A percentile compares a stretch with the other conserved stretches of the same genome.
These are phyloP conservation scores for Naganishia albida DNA, from an alignment of 1,284 basidiomycete genomes.

Conservation along the genomic window DNA sequence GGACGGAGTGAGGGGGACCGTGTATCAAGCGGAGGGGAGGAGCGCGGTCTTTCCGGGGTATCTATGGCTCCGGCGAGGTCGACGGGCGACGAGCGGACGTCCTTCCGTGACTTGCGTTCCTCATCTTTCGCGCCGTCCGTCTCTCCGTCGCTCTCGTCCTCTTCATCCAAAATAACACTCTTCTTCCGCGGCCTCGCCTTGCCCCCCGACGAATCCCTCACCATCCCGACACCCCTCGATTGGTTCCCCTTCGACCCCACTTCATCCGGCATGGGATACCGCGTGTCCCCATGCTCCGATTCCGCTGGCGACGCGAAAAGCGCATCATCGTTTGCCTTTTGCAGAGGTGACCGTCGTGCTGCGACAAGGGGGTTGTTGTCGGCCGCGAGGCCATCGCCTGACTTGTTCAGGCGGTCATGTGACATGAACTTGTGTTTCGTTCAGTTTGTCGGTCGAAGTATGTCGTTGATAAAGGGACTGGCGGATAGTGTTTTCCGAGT, in stretches of 20 bases:
- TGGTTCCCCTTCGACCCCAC: not conserved
- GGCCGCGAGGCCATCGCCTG: constrained; percentile 16
- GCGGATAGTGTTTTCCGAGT: not conserved
- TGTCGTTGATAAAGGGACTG: not conserved
- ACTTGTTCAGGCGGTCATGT: constrained; percentile 23
- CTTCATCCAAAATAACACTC: constrained; percentile 2
- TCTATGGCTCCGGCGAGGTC: not conserved
- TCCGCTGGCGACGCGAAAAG: too few species aligned
- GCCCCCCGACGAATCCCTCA: not conserved
- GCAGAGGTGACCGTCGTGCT: too few species aligned
- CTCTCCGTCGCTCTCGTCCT: not conserved
- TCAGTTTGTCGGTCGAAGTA: not conserved
- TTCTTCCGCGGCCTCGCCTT: constrained; percentile 15
- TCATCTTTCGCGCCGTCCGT: not conserved
- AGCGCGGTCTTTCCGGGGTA: too few species aligned
- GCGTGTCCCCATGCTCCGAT: too few species aligned
- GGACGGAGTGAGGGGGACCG: not conserved
- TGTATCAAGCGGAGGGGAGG: too few species aligned
- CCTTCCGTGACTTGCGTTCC: not conserved
- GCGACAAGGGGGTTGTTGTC: not conserved
- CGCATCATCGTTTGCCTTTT: too few species aligned
- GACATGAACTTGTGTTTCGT: constrained; percentile 22
- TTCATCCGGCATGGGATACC: too few species aligned
- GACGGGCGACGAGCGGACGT: not conserved
- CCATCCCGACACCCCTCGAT: not conserved